Evolutionary conservation across 2,329 filamentous ascomycete genomes (phyloP).

Genomic region (Pseudocercospora eumusae): DNA sequence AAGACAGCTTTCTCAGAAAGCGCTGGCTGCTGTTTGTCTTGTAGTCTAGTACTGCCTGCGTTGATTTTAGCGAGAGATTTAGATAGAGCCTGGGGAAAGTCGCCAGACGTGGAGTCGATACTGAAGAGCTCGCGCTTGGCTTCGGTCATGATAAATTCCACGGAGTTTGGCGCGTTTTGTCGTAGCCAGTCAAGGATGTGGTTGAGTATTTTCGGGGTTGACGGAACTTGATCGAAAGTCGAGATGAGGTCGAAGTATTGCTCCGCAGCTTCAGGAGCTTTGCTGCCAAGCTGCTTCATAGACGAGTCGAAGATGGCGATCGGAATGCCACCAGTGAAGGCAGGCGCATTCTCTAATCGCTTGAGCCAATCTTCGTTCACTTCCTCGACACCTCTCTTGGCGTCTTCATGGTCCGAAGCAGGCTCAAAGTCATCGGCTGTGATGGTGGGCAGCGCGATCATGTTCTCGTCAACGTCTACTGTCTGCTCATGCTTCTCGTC

Average conservation of each 20-base stretch:
- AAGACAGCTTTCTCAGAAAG: constrained; percentile 52
- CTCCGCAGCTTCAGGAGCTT: constrained; percentile 62
- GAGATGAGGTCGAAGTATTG: constrained; percentile 80
- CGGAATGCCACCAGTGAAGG: constrained; percentile 89
- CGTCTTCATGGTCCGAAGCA: constrained; percentile 38
- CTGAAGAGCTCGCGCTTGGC: constrained; percentile 71
- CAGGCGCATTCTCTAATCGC: constrained; percentile 70
- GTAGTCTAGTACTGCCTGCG: constrained; percentile 46
- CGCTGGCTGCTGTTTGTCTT: constrained; percentile 36
- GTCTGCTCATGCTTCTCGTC: constrained; percentile 49
- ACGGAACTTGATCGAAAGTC: constrained; percentile 66
- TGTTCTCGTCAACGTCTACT: constrained; percentile 50
- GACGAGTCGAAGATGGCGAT: constrained; percentile 88
- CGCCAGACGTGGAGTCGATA: constrained; percentile 62
- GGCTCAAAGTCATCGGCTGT: constrained; percentile 65
- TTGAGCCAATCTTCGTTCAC: constrained; percentile 60
- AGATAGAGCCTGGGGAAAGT: constrained; percentile 72
- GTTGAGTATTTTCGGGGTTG: constrained; percentile 66
- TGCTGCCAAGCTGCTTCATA: constrained; percentile 73
- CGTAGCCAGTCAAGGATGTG: constrained; percentile 70
- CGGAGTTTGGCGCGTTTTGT: constrained; percentile 55
- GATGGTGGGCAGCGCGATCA: constrained; percentile 60
- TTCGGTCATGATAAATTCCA: constrained; percentile 63
- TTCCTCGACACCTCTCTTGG: constrained; percentile 51
- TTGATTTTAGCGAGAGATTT: constrained; percentile 65